These are phyloP conservation scores for Platanus orientalis DNA, from an alignment of 164 flowering plant genomes.

Conservation along the genomic window DNA sequence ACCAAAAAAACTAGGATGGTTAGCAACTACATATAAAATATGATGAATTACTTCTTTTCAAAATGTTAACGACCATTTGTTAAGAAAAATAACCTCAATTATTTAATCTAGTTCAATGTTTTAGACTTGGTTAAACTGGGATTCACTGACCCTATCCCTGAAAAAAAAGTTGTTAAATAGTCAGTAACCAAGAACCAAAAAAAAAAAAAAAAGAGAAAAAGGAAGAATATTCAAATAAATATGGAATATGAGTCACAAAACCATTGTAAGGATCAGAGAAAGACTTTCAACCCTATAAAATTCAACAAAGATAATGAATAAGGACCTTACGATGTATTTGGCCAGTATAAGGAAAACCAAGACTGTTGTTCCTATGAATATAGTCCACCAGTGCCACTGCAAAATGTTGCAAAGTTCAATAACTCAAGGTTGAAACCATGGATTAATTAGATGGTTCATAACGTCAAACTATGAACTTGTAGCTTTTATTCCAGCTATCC, in stretches of 20 bases:
- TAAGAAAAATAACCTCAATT: conserved; percentile 46
- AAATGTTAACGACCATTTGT: not conserved
- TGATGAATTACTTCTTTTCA: not conserved
- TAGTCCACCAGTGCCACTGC: conserved; percentile 98
- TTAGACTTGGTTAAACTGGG: conserved; percentile 78
- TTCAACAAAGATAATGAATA: not conserved
- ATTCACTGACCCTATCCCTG: conserved; percentile 94
- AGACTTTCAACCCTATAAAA: not conserved
- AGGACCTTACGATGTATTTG: conserved; percentile 64
- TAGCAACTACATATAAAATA: not conserved
- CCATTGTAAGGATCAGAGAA: conserved; percentile 9
- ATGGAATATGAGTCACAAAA: too few species aligned
- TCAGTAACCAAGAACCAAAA: too few species aligned
- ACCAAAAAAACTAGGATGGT: not conserved
- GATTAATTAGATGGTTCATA: not conserved
- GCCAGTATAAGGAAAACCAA: conserved; percentile 65
- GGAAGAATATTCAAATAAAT: too few species aligned
- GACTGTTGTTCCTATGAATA: conserved; percentile 66
- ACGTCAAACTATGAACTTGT: not conserved
- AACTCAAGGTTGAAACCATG: not conserved
- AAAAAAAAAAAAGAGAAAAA: too few species aligned
- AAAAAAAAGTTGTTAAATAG: too few species aligned
- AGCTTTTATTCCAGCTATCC: not conserved
- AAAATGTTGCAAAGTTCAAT: conserved; percentile 16
- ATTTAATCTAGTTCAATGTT: conserved; percentile 79